A percentile compares a stretch with the other conserved stretches of the same genome.
Evolutionary conservation across 2,329 filamentous ascomycete species (phyloP).

Genomic region (Colletotrichum acutatum): DNA sequence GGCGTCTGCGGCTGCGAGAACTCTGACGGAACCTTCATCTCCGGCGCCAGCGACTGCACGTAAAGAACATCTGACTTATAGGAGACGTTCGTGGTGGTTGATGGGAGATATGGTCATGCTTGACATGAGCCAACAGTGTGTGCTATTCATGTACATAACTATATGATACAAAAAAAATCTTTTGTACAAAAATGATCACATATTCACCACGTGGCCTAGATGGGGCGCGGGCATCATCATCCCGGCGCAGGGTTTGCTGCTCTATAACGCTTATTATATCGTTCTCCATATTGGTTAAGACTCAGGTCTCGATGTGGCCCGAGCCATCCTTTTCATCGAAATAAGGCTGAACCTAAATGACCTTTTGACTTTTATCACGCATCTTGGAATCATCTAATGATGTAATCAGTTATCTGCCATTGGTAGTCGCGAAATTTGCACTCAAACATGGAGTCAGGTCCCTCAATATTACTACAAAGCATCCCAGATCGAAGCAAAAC

Average conservation of each 20-base stretch:
- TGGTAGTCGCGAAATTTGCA: too few relatives aligned
- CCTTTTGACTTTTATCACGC: neutral
- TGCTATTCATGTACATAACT: neutral
- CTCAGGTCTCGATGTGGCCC: neutral
- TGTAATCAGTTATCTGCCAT: neutral
- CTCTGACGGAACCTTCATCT: slow-evolving; percentile 29
- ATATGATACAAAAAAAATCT: neutral
- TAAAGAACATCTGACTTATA: neutral
- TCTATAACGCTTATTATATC: neutral
- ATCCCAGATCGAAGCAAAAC: too few relatives aligned
- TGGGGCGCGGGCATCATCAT: neutral
- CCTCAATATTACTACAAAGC: too few relatives aligned
- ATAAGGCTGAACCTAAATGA: neutral
- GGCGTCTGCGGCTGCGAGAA: slow-evolving; percentile 32
- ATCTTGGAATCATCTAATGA: rapidly evolving
- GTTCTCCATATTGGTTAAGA: neutral
- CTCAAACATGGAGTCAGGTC: too few relatives aligned
- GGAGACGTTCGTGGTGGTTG: neutral
- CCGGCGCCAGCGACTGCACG: slow-evolving; percentile 22
- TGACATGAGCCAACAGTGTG: neutral
- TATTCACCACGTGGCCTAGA: neutral
- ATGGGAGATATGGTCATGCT: neutral
- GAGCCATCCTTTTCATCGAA: neutral
- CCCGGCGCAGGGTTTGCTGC: neutral
- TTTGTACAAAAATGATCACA: neutral